Conservation (phyloP, 2,329 filamentous ascomycete genomes). For the Fusarium aywerte region DNA sequence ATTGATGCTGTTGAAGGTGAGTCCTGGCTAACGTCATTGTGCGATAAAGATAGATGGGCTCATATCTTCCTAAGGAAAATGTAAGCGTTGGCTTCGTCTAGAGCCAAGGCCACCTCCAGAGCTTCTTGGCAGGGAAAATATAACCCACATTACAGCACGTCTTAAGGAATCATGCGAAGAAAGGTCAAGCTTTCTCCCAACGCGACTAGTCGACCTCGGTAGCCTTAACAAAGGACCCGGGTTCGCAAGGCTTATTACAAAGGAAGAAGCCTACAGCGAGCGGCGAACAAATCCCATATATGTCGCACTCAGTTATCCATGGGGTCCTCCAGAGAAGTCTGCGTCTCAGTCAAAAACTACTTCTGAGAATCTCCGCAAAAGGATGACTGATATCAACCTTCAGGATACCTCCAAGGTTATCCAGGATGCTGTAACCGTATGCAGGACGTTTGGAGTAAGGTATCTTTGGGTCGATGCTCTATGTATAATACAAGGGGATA, state of each 20-base stretch:
- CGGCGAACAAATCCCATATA: background rate
- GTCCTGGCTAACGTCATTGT: background rate
- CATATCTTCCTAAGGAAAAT: background rate
- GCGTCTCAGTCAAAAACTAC: background rate
- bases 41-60: background rate
- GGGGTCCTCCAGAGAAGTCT: background rate
- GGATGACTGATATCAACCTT: background rate
- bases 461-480: background rate
- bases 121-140: rapidly evolving
- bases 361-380: rapidly evolving
- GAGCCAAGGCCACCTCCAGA: background rate
- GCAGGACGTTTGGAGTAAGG: background rate
- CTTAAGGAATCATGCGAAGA: background rate
- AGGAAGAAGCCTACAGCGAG: background rate
- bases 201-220: background rate
- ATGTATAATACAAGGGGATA: background rate
- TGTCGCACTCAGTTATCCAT: background rate
- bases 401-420: background rate
- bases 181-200: background rate
- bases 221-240: too few relatives aligned
- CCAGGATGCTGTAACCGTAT: background rate
- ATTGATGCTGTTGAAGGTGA: background rate
- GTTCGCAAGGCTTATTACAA: background rate
- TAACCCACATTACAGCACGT: background rate
- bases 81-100: background rate